phyloP scores from a whole-genome alignment of 2,329 filamentous ascomycete genomes.

The Cladophialophora psammophila region DNA sequence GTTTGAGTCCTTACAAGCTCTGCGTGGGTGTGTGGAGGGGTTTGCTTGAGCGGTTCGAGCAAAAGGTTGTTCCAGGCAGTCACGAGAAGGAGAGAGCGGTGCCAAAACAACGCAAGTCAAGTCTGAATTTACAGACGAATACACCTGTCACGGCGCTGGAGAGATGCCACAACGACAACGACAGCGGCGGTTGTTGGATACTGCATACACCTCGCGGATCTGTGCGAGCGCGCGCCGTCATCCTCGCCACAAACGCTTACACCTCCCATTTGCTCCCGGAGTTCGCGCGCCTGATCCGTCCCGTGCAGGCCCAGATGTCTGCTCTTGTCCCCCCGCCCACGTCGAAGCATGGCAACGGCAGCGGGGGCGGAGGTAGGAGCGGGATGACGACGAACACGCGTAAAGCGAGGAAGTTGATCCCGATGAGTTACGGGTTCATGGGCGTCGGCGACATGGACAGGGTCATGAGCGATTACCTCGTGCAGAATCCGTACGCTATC shows the following conservation, averaged over 20 bases:
- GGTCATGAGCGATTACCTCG: slow-evolving; percentile 73
- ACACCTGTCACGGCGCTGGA: slow-evolving; percentile 43
- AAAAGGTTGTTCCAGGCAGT: background rate
- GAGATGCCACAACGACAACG: background rate
- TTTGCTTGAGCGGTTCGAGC: slow-evolving; percentile 18
- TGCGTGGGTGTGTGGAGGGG: slow-evolving; percentile 26
- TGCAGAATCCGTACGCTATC: slow-evolving; percentile 56
- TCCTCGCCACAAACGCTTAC: slow-evolving; percentile 85
- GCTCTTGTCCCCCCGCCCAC: slow-evolving; percentile 54
- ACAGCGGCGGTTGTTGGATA: slow-evolving; percentile 58
- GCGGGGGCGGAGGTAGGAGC: background rate
- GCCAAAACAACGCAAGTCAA: too few relatives aligned
- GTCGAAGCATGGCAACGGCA: slow-evolving; percentile 11
- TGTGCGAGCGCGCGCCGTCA: slow-evolving; percentile 67
- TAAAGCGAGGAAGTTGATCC: slow-evolving; percentile 37
- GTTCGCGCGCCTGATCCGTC: slow-evolving; percentile 76
- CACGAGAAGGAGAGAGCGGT: slow-evolving; percentile 1
- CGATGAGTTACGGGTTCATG: slow-evolving; percentile 43
- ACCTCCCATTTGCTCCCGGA: slow-evolving; percentile 76
- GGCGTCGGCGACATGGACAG: slow-evolving; percentile 62
- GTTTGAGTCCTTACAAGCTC: slow-evolving; percentile 35
- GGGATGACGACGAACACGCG: slow-evolving; percentile 16
- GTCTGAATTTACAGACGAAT: slow-evolving; percentile 44
- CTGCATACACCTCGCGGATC: slow-evolving; percentile 71
- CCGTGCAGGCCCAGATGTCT: slow-evolving; percentile 67